Evolutionary conservation across 768 basidiomycete genomes (phyloP).

Genomic region (Podaxis pistillaris): DNA sequence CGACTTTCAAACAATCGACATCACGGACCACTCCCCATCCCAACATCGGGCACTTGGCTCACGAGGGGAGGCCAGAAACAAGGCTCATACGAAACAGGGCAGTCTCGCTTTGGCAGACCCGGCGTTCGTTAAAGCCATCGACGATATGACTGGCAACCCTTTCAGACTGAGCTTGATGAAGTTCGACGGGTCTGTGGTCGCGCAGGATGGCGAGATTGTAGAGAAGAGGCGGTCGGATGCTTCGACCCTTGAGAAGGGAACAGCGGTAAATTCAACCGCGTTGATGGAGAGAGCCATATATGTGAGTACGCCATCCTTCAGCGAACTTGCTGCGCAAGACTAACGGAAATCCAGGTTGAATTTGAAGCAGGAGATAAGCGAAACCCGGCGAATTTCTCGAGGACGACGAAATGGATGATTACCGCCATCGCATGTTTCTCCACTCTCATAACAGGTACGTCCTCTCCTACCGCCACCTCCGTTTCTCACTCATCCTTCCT

Average conservation of each 20-base stretch:
- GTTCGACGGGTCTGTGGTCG: not conserved
- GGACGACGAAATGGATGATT: slow-evolving; percentile 25
- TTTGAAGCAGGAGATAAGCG: slow-evolving; percentile 11
- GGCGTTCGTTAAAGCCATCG: not conserved
- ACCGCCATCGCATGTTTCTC: slow-evolving; percentile 37
- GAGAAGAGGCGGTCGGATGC: not conserved
- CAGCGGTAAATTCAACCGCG: not conserved
- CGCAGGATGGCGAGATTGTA: not conserved
- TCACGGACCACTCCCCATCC: not conserved
- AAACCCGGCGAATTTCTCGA: slow-evolving; percentile 21
- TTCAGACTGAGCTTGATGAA: not conserved
- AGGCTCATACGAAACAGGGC: not conserved
- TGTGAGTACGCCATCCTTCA: not conserved
- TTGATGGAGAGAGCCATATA: not conserved
- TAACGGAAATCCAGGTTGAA: slow-evolving; percentile 11
- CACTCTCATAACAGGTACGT: slow-evolving; percentile 41
- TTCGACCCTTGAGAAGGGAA: not conserved
- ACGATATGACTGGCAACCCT: not conserved
- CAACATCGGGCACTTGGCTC: not conserved
- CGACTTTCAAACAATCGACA: not conserved
- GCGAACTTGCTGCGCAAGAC: not conserved
- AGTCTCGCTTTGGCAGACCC: not conserved
- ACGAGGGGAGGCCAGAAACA: not conserved
- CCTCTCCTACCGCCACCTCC: not conserved
- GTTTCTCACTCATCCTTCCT: not conserved